Base-by-base conservation (phyloP, 2,329 filamentous ascomycete genomes). In the Rosellinia necatrix region DNA sequence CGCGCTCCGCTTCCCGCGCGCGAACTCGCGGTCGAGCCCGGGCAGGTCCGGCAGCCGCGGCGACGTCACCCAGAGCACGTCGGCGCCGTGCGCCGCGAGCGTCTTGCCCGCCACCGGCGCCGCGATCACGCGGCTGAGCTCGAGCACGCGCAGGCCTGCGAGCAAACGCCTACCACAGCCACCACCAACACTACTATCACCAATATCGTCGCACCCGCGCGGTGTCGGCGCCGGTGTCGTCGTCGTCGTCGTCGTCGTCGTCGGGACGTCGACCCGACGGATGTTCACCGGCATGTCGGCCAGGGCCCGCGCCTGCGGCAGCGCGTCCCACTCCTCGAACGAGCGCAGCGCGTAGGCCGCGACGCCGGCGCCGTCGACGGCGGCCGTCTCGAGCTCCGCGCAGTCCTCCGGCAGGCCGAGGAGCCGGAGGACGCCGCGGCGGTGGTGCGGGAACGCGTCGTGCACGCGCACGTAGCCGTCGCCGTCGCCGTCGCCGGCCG, bases 401-500 rank as follows among this genome's bases (percentile, higher is more conserved):
- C 61, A 58, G 0, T 54, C 49, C 0, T 41, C 43, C 0, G 65
- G 41, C 4, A 81, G 65, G 0, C 74, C 75, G 0, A 85, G 68
- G 0, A 85, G 68, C 2, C 66, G 55, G 3, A 79, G 66, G 0
- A 76, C 74, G 3, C 75, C 78, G 2, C 70, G 24, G 0, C 74
- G 73, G 55, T 85, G 82, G 47, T 83, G 76, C 0, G 76, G 72
- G 52, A 85, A 84, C 0, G 66, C 66, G 50, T 84, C 82, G 58
- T 86, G 82, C 41, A 85, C 76, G 2, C 81, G 75, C 2, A 85
- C 75, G 46, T 80, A 71, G 1, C 81, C 81, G 55, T 84, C 81
- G n/a, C n/a, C n/a, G n/a, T n/a, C n/a, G n/a, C n/a, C n/a, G n/a
- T n/a, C n/a, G n/a, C n/a, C n/a, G 0, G 68, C 66, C 0, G 81